These are phyloP conservation scores for Albifimbria verrucaria DNA, from an alignment of 2,329 filamentous ascomycete genomes.

Conservation along the genomic window DNA sequence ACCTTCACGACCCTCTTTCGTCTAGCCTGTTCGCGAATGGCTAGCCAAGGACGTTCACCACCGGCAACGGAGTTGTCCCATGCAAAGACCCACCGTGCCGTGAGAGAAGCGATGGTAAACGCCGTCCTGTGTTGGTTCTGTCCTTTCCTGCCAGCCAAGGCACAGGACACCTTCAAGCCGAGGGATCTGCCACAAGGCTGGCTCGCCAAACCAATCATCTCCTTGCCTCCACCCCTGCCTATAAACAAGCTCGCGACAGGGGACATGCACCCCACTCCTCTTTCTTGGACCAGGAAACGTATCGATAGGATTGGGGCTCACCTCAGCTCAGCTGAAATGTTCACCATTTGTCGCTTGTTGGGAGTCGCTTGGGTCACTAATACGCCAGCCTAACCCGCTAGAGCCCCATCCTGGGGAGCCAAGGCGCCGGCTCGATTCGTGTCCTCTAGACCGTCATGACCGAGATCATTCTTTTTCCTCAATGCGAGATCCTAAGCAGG, in stretches of 20 bases:
- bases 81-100: too few species aligned
- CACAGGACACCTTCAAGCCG: background rate
- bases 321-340: background rate
- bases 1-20: background rate
- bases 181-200: slow-evolving; percentile 2
- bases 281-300: background rate
- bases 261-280: background rate
- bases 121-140: background rate
- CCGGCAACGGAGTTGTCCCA: too few species aligned
- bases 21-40: too few species aligned
- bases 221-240: background rate
- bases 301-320: background rate
- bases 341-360: background rate
- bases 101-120: background rate
- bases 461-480: background rate
- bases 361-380: background rate
- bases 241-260: background rate
- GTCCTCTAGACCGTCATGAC: background rate
- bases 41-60: too few species aligned
- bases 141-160: background rate
- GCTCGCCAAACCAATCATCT: background rate
- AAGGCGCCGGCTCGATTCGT: background rate
- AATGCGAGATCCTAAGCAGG: background rate
- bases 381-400: background rate
- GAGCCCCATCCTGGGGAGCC: background rate